These are phyloP conservation scores for Xylaria sp. DNA, from an alignment of 2,329 filamentous ascomycete species.

Conservation along the genomic window DNA sequence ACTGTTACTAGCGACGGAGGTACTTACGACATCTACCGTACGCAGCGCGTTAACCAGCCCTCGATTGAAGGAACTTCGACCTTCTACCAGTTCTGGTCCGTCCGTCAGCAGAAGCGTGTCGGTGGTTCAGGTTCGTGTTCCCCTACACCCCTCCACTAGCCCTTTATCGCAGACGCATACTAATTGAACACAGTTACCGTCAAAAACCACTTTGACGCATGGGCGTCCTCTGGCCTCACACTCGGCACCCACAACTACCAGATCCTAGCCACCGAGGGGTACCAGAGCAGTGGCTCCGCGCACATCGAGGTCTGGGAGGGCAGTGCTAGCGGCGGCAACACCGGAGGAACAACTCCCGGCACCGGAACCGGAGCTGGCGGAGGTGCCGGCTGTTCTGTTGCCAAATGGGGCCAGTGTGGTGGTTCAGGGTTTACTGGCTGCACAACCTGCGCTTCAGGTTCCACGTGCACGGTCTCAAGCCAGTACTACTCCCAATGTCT, in stretches of 20 bases:
- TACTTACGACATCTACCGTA: neutral
- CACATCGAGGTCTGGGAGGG: conserved; percentile 24
- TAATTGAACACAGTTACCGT: conserved; percentile 38
- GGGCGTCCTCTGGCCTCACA: conserved; percentile 35
- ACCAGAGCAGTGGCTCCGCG: conserved; percentile 37
- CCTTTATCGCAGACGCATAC: too few species aligned
- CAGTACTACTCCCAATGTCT: conserved; percentile 26
- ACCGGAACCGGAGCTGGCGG: neutral
- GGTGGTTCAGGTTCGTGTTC: neutral
- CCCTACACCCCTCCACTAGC: too few species aligned
- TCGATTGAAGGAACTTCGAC: neutral
- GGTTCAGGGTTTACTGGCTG: conserved; percentile 22
- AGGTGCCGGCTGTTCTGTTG: conserved; percentile 14
- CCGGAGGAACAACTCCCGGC: too few species aligned
- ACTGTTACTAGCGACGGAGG: neutral
- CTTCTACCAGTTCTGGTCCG: neutral
- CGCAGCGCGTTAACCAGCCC: neutral
- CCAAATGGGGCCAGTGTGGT: conserved; percentile 25
- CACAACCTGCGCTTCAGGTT: conserved; percentile 18
- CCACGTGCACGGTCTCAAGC: conserved; percentile 14
- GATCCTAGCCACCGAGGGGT: conserved; percentile 44
- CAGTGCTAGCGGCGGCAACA: too few species aligned
- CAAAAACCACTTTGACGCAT: conserved; percentile 42
- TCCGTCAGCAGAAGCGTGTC: neutral
- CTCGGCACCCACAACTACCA: conserved; percentile 42